A percentile compares a stretch with the other conserved stretches of the same genome.
Conservation (phyloP, 2,329 filamentous ascomycete species). For the Fusarium scirpi region DNA sequence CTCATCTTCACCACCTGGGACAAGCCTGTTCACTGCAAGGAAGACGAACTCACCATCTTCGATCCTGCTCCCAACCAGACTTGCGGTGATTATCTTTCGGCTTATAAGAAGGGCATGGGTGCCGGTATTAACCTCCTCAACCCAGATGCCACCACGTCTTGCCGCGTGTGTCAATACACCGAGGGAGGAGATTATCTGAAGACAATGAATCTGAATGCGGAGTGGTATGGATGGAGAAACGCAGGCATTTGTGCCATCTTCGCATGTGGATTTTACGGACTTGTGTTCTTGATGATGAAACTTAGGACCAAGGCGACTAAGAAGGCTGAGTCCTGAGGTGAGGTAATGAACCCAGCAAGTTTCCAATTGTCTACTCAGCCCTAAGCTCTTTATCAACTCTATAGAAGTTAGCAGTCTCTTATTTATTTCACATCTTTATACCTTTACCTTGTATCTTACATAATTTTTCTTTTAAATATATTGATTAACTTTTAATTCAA, state of each 20-base stretch:
- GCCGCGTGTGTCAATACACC: slow-evolving; percentile 71
- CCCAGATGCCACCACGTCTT: slow-evolving; percentile 65
- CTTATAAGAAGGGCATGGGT: slow-evolving; percentile 56
- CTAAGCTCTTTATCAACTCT: too few relatives aligned
- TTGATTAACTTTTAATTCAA: too few relatives aligned
- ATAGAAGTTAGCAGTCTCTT: too few relatives aligned
- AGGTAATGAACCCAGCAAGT: too few relatives aligned
- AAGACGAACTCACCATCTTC: slow-evolving; percentile 64
- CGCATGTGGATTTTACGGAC: slow-evolving; percentile 63
- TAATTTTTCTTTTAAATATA: too few relatives aligned
- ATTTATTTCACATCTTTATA: too few relatives aligned
- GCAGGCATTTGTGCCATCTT: slow-evolving; percentile 70
- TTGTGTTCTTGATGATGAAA: slow-evolving; percentile 62
- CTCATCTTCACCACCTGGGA: slow-evolving; percentile 65
- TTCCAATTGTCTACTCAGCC: too few relatives aligned
- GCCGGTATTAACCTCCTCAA: slow-evolving; percentile 67
- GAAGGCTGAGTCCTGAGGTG: slow-evolving; percentile 53
- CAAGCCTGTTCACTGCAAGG: slow-evolving; percentile 59
- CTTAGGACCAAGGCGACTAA: slow-evolving; percentile 61
- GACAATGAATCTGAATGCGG: slow-evolving; percentile 69
- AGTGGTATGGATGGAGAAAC: slow-evolving; percentile 75
- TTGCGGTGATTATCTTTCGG: slow-evolving; percentile 67
- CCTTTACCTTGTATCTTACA: too few relatives aligned
- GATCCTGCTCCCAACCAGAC: slow-evolving; percentile 63
- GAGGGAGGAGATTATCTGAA: slow-evolving; percentile 69